Evolutionary conservation across 768 basidiomycete genomes (phyloP), one percentile per base, ranked within the genome.

Genomic region (Cyclocybe cylindracea): DNA sequence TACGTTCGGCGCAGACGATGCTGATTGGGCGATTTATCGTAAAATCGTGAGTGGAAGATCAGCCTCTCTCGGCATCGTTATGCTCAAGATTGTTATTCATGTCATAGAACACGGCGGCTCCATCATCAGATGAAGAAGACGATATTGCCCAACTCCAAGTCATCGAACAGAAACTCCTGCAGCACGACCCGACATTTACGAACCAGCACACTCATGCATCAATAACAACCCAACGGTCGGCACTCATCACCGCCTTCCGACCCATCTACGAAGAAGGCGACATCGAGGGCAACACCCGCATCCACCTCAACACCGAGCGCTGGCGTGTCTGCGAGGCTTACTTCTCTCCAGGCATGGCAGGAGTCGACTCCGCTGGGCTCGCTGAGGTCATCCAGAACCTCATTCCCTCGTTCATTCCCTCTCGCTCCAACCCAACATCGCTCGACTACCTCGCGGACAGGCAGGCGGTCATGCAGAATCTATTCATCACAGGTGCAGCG

Each of bases 11-110:
- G 87, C 86, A 13, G 87, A 96, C 58, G 95, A 98, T 63, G 94
- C 89, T 6, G 96, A 98, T 64, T 98, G 96, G 95, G 87, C 88
- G 0, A 94, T 98, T 52, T 98, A 98, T 65, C 91, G 96, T 57
- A 94, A 98, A 71, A 94, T 99, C 53, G 95, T 95, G 65, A 56
- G 83, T 67, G 14, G 18, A 31, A 2, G 7, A 39, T 43, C 39
- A 38, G 39, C 29, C 33, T 39, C 13, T 33, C 8, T 14, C 11
- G 10, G 33, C 18, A 19, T 29, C 10, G 29, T 5, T 18, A 1
- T 11, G 41, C 31, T 42, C 3, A 54, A 43, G 7, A 31, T 18
- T 31, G 9, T 11, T 44, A 13, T 31, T 24, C 10, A 10, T 7
- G 2, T 19, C 19, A 33, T 31, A 91, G 89, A 91, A 91, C 63